These are phyloP conservation scores for Cercophora samala DNA, from an alignment of 495 filamentous ascomycete species.

Conservation along the genomic window DNA sequence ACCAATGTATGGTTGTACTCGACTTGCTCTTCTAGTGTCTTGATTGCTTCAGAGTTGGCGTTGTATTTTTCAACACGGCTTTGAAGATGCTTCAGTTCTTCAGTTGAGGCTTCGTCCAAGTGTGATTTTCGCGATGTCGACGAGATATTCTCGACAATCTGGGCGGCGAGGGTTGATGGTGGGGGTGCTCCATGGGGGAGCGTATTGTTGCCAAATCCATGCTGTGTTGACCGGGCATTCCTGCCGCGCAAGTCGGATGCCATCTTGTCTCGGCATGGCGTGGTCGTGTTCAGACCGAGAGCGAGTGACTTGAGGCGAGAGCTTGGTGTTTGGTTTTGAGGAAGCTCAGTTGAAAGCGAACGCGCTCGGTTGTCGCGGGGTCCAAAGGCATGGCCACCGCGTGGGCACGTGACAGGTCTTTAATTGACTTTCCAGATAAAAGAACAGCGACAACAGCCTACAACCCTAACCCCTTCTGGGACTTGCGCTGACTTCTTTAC, in stretches of 20 bases:
- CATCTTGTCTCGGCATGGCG: conserved; percentile 26
- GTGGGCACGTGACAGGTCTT: conserved; percentile 1
- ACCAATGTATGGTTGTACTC: conserved; percentile 79
- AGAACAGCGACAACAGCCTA: background rate
- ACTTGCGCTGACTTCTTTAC: background rate
- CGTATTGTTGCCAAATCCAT: conserved; percentile 8
- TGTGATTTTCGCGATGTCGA: conserved; percentile 37
- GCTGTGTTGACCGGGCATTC: conserved; percentile 16
- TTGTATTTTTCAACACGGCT: conserved; percentile 42
- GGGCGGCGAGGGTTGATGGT: conserved; percentile 66
- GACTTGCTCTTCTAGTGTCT: conserved; percentile 59
- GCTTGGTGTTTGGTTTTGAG: background rate
- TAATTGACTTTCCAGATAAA: background rate
- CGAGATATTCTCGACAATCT: conserved; percentile 58
- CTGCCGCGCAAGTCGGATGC: conserved; percentile 24
- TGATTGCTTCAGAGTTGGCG: conserved; percentile 38
- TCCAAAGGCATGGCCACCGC: background rate
- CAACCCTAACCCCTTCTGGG: background rate
- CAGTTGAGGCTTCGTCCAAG: conserved; percentile 41
- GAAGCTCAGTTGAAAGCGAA: background rate
- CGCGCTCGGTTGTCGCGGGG: background rate
- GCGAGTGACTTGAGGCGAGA: background rate
- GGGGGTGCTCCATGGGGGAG: conserved; percentile 37
- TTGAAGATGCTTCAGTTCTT: conserved; percentile 45
- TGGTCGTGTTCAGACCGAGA: conserved; percentile 3